These are phyloP conservation scores for Trifolium pratense DNA, from an alignment of 306 rosid species.

Conservation along the genomic window DNA sequence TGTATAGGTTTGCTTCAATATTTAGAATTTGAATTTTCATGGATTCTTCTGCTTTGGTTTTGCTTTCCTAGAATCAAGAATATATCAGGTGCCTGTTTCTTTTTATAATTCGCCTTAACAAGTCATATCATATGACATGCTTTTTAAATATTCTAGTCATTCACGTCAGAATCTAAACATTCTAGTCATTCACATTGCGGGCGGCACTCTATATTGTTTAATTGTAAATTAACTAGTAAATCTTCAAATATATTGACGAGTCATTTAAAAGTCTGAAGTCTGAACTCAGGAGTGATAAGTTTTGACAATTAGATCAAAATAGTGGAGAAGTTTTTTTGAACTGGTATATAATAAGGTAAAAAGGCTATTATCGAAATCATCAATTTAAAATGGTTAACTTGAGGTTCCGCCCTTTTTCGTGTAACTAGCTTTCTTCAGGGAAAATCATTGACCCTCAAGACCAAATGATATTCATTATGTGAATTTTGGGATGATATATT, in stretches of 20 bases:
- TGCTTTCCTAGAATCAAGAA: conserved; percentile 11
- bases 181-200: neutral
- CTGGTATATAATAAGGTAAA: neutral
- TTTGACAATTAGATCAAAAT: neutral
- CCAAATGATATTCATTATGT: no score
- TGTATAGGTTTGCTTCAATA: no score
- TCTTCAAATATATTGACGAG: neutral
- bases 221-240: neutral
- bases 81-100: neutral
- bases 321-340: conserved; percentile 1
- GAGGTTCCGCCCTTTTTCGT: neutral
- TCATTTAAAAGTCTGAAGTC: neutral
- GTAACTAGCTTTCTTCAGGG: conserved; percentile 21
- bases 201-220: conserved; percentile 16
- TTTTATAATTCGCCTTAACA: neutral
- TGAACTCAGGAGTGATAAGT: neutral
- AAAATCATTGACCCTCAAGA: no score
- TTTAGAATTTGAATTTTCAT: no score
- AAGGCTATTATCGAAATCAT: no score
- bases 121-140: conserved; percentile 8
- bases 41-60: no score
- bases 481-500: no score
- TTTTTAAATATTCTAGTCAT: no score
- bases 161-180: no score
- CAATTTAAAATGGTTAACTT: neutral